Evolutionary conservation across 257 asterid genomes (phyloP).

Genomic region (Solanum etuberosum): DNA sequence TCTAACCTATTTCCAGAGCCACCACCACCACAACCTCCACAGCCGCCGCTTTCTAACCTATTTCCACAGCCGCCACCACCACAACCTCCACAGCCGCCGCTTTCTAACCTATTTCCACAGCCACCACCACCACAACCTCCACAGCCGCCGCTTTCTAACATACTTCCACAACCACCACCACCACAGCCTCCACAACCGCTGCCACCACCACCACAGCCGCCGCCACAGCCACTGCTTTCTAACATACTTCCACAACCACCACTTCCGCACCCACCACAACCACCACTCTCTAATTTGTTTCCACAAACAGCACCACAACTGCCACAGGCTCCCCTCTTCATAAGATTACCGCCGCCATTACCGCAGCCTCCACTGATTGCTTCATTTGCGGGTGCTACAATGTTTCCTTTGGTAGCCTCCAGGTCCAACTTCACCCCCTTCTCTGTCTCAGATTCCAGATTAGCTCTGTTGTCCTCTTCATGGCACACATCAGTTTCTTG

Average conservation of each 20-base stretch:
- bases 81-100: not conserved
- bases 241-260: not conserved
- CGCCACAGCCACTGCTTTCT: not conserved
- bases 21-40: not conserved
- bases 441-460: not conserved
- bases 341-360: not conserved
- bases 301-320: constrained; percentile 11
- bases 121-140: not conserved
- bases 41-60: not conserved
- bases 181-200: not conserved
- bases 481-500: constrained; percentile 18
- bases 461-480: constrained; percentile 12
- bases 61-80: not conserved
- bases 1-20: no score
- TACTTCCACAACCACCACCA: not conserved
- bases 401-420: constrained; percentile 14
- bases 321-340: constrained; percentile 11
- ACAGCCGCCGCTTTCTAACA: not conserved
- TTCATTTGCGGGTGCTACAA: constrained; percentile 12
- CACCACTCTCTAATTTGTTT: not conserved
- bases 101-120: not conserved
- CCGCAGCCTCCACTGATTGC: constrained; percentile 14
- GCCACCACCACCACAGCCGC: not conserved
- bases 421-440: constrained; percentile 1
- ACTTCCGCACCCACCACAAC: not conserved